Evolutionary conservation across 352 stramenopile species (phyloP).

Genomic region (Elongisporangium prolatum): DNA sequence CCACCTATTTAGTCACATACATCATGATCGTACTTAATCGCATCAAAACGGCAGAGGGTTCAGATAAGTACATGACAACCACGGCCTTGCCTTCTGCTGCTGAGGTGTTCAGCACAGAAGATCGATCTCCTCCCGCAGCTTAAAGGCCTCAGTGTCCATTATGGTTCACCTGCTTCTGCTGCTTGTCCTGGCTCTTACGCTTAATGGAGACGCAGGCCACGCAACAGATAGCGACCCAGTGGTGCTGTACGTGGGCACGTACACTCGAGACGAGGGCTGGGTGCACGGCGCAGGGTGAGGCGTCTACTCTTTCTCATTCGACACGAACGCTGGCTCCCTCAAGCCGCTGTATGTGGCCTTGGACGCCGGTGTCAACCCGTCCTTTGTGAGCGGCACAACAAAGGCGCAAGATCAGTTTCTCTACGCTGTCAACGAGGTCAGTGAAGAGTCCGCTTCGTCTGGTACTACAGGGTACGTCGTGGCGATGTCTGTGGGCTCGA

Average conservation of each 20-base stretch:
- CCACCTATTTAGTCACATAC: too few species aligned
- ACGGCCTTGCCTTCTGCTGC: not conserved
- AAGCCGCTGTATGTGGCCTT: constrained; percentile 11
- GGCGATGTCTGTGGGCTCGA: constrained; percentile 28
- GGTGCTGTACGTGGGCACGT: constrained; percentile 31
- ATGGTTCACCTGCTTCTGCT: not conserved
- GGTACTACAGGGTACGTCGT: constrained; percentile 44
- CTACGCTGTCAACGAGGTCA: constrained; percentile 58
- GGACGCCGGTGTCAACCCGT: constrained; percentile 34
- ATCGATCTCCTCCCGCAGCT: not conserved
- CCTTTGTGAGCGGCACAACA: constrained; percentile 19
- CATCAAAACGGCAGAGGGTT: not conserved
- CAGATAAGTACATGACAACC: not conserved
- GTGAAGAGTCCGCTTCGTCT: constrained; percentile 19
- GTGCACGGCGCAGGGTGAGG: constrained; percentile 35
- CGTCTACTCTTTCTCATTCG: constrained; percentile 28
- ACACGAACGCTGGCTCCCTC: constrained; percentile 18
- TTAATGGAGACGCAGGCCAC: not conserved
- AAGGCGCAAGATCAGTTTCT: constrained; percentile 1
- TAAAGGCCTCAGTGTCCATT: too few species aligned
- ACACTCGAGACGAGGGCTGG: constrained; percentile 38
- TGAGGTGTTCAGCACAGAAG: not conserved
- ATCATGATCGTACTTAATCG: not conserved
- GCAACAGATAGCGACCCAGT: constrained; percentile 2
- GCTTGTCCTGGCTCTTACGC: not conserved